phyloP scores from a whole-genome alignment of 352 stramenopile genomes.

The Plasmopara viticola region DNA sequence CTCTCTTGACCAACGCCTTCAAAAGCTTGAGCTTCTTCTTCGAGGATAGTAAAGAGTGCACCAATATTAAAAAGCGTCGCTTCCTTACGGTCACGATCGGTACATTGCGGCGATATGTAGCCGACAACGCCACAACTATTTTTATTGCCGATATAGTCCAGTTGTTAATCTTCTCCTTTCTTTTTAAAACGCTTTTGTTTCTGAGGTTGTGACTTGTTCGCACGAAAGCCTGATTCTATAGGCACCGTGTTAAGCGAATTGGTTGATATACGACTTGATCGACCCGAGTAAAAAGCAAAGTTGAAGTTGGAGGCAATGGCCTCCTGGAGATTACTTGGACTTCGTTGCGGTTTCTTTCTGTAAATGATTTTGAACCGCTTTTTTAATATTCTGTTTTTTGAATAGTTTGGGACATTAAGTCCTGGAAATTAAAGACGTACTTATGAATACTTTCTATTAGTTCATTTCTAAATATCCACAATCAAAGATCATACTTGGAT shows the following conservation, averaged over 20 bases:
- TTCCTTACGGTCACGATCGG: neutral
- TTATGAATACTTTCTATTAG: neutral
- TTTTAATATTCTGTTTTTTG: neutral
- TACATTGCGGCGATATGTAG: neutral
- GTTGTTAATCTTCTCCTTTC: neutral
- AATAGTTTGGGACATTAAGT: neutral
- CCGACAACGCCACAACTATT: neutral
- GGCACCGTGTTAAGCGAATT: neutral
- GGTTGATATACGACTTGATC: neutral
- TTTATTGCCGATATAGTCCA: neutral
- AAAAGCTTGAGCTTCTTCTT: neutral
- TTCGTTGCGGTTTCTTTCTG: neutral
- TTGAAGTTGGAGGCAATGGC: neutral
- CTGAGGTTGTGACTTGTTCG: neutral
- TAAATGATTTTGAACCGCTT: neutral
- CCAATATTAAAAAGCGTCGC: neutral
- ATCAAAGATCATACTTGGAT: neutral
- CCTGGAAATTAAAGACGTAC: conserved; percentile 1
- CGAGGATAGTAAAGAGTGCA: neutral
- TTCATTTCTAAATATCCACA: neutral
- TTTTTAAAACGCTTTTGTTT: neutral
- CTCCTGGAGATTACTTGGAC: neutral
- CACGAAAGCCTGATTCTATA: neutral
- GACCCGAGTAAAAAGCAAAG: neutral
- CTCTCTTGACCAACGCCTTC: neutral